A percentile compares a stretch with the other conserved stretches of the same genome.
Conservation (phyloP, 2,329 filamentous ascomycete genomes). For the Diplodia corticola region DNA sequence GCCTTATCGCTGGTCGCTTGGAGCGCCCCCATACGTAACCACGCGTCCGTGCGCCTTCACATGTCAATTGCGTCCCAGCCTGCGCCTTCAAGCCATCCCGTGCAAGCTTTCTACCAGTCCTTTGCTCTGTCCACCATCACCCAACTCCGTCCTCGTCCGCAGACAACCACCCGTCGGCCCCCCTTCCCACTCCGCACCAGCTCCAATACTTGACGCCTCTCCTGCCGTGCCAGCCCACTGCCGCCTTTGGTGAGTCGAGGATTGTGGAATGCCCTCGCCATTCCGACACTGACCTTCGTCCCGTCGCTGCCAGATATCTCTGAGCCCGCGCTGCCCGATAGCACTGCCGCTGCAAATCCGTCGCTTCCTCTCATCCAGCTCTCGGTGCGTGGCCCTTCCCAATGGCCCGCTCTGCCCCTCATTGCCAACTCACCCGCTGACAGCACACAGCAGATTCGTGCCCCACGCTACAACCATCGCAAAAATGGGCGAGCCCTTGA, state of each 20-base stretch:
- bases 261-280: slow-evolving; percentile 19
- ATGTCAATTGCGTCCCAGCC: neutral
- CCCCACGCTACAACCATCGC: slow-evolving; percentile 29
- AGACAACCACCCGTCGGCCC: neutral
- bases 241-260: neutral
- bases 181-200: neutral
- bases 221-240: neutral
- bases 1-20: slow-evolving; percentile 20
- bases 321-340: neutral
- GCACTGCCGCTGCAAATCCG: neutral
- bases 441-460: slow-evolving; percentile 14
- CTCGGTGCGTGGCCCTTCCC: neutral
- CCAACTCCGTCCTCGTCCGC: neutral
- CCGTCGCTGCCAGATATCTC: slow-evolving; percentile 13
- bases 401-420: neutral
- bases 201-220: neutral
- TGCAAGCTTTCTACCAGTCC: slow-evolving; percentile 11
- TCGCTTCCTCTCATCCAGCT: neutral
- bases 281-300: slow-evolving; percentile 20
- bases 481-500: slow-evolving; percentile 39
- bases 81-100: neutral
- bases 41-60: slow-evolving; percentile 14
- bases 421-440: neutral
- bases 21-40: slow-evolving; percentile 13
- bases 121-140: slow-evolving; percentile 14